Evolutionary conservation across 345 rosid genomes (phyloP).

Genomic region (Triadica sebifera): DNA sequence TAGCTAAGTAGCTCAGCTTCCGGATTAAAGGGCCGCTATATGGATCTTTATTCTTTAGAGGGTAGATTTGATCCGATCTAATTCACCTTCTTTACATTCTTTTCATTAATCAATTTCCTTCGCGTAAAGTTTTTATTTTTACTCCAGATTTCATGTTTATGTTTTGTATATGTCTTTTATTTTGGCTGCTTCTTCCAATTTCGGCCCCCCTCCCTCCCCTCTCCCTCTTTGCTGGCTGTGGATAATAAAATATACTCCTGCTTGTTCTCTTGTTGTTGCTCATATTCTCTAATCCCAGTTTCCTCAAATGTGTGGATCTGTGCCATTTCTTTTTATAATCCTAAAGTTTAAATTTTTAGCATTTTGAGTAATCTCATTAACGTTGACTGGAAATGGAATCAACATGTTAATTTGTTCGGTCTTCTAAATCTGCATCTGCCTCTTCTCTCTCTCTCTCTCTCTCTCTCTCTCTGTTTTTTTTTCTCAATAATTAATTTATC

Average conservation of each 20-base stretch:
- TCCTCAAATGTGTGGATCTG: background rate
- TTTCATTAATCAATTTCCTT: too few relatives aligned
- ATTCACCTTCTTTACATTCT: background rate
- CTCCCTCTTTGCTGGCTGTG: background rate
- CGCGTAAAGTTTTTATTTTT: too few relatives aligned
- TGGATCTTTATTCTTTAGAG: slow-evolving; percentile 8
- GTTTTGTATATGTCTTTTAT: background rate
- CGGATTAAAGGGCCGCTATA: background rate
- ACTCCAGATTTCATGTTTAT: background rate
- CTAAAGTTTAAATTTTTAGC: background rate
- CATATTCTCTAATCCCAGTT: background rate
- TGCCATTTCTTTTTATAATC: background rate
- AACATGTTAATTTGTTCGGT: background rate
- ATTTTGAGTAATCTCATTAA: background rate
- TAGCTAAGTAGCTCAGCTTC: background rate
- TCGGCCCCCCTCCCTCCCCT: too few relatives aligned
- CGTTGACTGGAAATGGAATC: background rate
- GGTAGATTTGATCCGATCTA: background rate
- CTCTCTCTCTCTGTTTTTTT: too few relatives aligned
- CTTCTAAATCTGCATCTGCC: background rate
- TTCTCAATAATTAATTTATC: background rate
- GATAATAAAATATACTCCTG: too few relatives aligned
- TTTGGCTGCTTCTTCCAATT: background rate
- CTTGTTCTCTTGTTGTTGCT: background rate
- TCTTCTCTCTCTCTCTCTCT: too few relatives aligned